Percentiles rank a stretch among this genome's conserved stretches.
phyloP scores from a whole-genome alignment of 352 stramenopile genomes.

The Phytophthora sp. region DNA sequence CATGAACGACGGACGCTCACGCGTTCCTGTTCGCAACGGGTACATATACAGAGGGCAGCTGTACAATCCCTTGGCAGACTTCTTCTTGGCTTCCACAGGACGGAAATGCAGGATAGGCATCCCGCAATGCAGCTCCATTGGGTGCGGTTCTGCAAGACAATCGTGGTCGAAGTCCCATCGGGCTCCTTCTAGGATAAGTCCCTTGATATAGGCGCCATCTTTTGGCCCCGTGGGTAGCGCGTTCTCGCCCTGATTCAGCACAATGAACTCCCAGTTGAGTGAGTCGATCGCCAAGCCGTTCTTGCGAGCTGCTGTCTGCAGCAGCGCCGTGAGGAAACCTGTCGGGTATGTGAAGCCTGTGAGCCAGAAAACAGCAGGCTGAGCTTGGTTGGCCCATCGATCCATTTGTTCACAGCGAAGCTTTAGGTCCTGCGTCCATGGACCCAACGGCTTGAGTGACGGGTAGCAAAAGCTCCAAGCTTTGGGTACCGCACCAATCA shows the following conservation, averaged over 20 bases:
- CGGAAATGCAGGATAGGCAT: conserved; percentile 97
- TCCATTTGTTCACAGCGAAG: conserved; percentile 90
- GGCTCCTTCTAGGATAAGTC: conserved; percentile 92
- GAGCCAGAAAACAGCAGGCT: conserved; percentile 95
- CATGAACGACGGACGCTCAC: conserved; percentile 95
- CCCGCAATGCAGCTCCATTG: conserved; percentile 91
- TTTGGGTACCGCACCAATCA: conserved; percentile 88
- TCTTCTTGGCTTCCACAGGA: conserved; percentile 95
- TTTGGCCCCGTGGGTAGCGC: conserved; percentile 84
- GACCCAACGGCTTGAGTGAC: conserved; percentile 92
- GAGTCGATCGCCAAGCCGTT: conserved; percentile 96
- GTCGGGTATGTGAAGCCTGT: conserved; percentile 97
- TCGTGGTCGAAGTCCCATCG: conserved; percentile 93
- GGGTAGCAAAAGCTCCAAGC: conserved; percentile 95
- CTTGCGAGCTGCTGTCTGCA: conserved; percentile 94
- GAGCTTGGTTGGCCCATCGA: conserved; percentile 84
- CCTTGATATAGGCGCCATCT: conserved; percentile 92
- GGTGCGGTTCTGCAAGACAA: conserved; percentile 88
- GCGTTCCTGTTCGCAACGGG: conserved; percentile 94
- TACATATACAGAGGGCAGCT: conserved; percentile 97
- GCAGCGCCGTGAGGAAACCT: conserved; percentile 95
- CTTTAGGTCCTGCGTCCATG: conserved; percentile 94
- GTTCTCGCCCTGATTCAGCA: conserved; percentile 90
- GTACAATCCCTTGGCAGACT: conserved; percentile 92
- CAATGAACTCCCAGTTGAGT: conserved; percentile 95